Base-by-base conservation (phyloP, 116 monocot genomes). In the Trichopus zeylanicus region DNA sequence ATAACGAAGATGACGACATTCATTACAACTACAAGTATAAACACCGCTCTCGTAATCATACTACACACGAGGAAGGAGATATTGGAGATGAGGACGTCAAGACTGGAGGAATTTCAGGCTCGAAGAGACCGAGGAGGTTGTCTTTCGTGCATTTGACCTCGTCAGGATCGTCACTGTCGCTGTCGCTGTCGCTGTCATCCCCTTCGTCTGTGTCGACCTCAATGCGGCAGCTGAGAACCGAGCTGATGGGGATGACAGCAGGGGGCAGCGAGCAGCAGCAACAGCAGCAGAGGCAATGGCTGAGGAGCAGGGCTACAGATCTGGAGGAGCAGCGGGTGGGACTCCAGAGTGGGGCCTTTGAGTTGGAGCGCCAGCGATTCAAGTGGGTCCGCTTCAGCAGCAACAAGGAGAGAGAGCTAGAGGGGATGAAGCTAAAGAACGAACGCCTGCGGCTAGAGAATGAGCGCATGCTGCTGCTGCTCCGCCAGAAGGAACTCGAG, bases 371-470 rank as follows among this genome's bases (percentile, higher is more conserved):
- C 59, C 82, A 79, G 72, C 59, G 74, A 13, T 80, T 93, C 74
- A 93, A 80, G 58, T 93, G 93, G 93, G 64, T 79, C 22, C 67
- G 85, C 15, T 93, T 72, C 73, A 74, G 93, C 59, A 58, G 74
- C 61, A 78, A 76, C 64, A 93, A 88, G 71, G 93, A 88, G 55
- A 56, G 82, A 48, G 85, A 88, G 70, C 79, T 88, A 75, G 82
- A 88, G 77, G 42, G 59, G 60, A 65, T 49, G 68, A 81, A 67
- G 55, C 64, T 88, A 13, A 33, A 67, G 7, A 88, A 93, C 67
- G 82, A 88, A 30, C 59, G 79, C 13, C 74, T 66, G 21, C 48
- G 76, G 15, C 74, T 93, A 1, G 77, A 93, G 53, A 85, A 76
- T 31, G 82, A 88, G 27, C 68, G 79, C 9, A 85, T 88, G 85